Conservation (phyloP, 106 monocot genomes). For the Chionographis japonica region DNA sequence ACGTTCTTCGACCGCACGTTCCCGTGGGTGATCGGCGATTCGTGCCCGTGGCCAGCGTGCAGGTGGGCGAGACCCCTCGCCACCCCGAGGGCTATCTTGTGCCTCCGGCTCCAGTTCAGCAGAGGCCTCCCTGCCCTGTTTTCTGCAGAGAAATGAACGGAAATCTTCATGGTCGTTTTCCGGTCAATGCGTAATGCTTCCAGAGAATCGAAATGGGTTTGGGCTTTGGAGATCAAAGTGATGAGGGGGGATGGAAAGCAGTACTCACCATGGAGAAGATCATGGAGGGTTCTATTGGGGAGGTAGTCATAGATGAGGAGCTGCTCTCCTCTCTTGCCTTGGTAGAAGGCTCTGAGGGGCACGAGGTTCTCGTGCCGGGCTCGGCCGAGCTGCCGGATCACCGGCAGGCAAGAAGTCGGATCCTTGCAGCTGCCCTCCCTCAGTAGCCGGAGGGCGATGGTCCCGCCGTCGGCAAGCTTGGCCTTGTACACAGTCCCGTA, state of each 20-base stretch:
- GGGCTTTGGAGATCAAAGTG: neutral
- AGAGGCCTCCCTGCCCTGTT: conserved; percentile 43
- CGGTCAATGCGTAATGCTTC: too few species aligned
- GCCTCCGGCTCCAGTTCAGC: conserved; percentile 75
- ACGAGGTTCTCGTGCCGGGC: conserved; percentile 81
- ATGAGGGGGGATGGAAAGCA: neutral
- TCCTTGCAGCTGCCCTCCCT: conserved; percentile 79
- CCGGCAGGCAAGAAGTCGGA: conserved; percentile 42
- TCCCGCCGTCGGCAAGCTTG: conserved; percentile 74
- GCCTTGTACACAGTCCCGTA: conserved; percentile 96
- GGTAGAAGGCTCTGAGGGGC: conserved; percentile 77
- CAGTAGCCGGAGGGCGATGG: conserved; percentile 63
- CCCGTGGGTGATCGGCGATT: conserved; percentile 58
- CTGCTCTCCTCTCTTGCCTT: conserved; percentile 91
- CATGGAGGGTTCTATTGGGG: conserved; percentile 51
- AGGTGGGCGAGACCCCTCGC: conserved; percentile 72
- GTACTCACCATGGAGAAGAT: conserved; percentile 63
- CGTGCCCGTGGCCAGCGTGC: conserved; percentile 53
- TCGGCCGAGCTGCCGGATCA: conserved; percentile 55
- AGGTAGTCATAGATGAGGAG: conserved; percentile 89
- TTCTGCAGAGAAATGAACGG: conserved; percentile 14
- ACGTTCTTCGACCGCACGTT: conserved; percentile 71
- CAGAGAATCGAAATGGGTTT: neutral
- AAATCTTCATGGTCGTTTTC: too few species aligned
- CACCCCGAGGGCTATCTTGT: conserved; percentile 80